Conservation (phyloP, 495 filamentous ascomycete species). For the Astrothelium macrocarpum region DNA sequence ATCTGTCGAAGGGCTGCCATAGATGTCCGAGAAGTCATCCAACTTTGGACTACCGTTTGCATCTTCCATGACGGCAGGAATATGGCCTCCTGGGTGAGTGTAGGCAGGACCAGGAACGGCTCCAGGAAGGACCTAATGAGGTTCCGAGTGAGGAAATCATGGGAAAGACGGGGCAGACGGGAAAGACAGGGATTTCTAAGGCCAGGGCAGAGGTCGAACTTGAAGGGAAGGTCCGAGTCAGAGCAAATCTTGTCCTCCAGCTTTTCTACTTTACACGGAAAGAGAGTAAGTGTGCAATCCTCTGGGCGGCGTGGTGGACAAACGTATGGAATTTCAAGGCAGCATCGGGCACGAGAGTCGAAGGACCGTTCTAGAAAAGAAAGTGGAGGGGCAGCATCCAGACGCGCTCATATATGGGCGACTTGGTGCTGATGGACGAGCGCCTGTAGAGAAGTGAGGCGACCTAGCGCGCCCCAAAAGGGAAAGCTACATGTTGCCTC, state of each 20-base stretch:
- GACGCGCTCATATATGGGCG: constrained; percentile 2
- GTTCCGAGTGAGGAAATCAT: neutral
- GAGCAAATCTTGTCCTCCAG: neutral
- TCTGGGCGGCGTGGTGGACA: neutral
- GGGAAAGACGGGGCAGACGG: neutral
- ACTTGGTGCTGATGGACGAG: neutral
- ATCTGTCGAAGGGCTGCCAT: neutral
- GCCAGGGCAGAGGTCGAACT: neutral
- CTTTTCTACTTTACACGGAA: neutral
- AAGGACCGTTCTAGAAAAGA: neutral
- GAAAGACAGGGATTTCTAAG: neutral
- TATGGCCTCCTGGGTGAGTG: neutral
- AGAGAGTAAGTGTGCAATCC: neutral
- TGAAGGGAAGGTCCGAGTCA: neutral
- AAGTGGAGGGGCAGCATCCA: neutral
- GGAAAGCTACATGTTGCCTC: neutral
- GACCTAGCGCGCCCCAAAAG: neutral
- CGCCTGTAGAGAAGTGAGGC: constrained; percentile 4
- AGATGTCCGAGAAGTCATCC: neutral
- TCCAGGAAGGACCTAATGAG: neutral
- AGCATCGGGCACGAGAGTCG: neutral
- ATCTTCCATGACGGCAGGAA: neutral
- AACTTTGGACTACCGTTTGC: neutral
- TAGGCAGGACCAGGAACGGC: neutral
- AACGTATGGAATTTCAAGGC: neutral